Evolutionary conservation across 1,284 basidiomycete species (phyloP).

Genomic region (Austroboletus novae-zelandiae): DNA sequence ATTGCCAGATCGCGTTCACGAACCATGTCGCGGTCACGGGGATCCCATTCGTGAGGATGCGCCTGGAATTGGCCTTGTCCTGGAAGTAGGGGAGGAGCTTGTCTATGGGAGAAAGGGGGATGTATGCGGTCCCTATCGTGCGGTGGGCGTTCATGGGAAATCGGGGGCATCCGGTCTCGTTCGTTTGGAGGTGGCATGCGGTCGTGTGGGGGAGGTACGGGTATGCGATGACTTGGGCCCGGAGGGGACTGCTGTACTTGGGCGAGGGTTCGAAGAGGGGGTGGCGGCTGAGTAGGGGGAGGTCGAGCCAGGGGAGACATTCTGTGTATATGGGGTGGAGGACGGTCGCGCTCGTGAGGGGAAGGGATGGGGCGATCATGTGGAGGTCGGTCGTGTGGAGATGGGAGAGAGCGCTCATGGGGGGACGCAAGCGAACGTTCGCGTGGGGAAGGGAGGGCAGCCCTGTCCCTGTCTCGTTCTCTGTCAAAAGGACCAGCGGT

Average conservation of each 20-base stretch:
- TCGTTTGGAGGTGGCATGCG: conserved; percentile 24
- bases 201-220: conserved; percentile 17
- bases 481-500: conserved; percentile 19
- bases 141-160: conserved; percentile 25
- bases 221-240: conserved; percentile 22
- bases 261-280: conserved; percentile 10
- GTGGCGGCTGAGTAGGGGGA: conserved; percentile 14
- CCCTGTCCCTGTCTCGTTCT: conserved; percentile 26
- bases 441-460: conserved; percentile 20
- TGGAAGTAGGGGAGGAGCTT: conserved; percentile 20
- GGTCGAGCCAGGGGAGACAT: conserved; percentile 26
- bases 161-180: conserved; percentile 25
- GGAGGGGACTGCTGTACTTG: conserved; percentile 26
- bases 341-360: conserved; percentile 26
- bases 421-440: conserved; percentile 6
- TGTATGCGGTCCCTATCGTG: conserved; percentile 33
- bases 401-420: conserved; percentile 11
- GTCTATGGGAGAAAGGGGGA: conserved; percentile 20
- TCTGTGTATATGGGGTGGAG: conserved; percentile 19
- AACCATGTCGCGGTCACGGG: not conserved
- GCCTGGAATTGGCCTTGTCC: conserved; percentile 35
- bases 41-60: conserved; percentile 31
- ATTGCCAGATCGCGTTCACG: conserved; percentile 27
- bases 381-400: conserved; percentile 21
- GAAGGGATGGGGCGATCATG: conserved; percentile 23